phyloP scores from a whole-genome alignment of 805 yeast genomes.

The Candida gorgasii region DNA sequence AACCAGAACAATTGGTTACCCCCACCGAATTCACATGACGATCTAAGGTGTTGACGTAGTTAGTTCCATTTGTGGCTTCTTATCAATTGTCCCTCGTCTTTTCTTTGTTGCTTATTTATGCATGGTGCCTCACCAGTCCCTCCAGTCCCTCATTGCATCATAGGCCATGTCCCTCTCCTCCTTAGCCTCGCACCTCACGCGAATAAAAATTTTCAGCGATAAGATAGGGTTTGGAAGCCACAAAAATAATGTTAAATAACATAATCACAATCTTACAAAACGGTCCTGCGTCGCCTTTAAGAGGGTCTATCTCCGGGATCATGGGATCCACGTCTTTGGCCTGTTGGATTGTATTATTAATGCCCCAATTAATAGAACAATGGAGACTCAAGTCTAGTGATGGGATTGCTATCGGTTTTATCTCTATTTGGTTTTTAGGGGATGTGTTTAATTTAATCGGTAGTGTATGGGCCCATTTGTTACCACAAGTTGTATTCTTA shows the following conservation, averaged over 20 bases:
- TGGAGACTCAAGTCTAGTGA: slow-evolving; percentile 76
- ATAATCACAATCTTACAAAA: not conserved
- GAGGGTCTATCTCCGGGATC: slow-evolving; percentile 56
- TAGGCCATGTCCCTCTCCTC: too few relatives aligned
- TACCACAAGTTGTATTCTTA: slow-evolving; percentile 68
- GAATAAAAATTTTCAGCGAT: too few relatives aligned
- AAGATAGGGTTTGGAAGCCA: not conserved
- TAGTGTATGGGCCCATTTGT: slow-evolving; percentile 64
- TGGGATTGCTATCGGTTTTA: slow-evolving; percentile 70
- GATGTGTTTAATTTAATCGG: slow-evolving; percentile 70
- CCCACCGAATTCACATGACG: too few relatives aligned
- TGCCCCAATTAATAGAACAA: slow-evolving; percentile 80
- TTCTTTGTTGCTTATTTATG: too few relatives aligned
- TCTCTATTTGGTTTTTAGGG: slow-evolving; percentile 70
- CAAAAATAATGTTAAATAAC: not conserved
- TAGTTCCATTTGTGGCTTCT: too few relatives aligned
- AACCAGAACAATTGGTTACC: too few relatives aligned
- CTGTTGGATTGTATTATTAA: slow-evolving; percentile 73
- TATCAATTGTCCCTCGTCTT: too few relatives aligned
- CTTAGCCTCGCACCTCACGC: too few relatives aligned
- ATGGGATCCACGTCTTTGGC: slow-evolving; percentile 74
- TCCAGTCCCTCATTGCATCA: too few relatives aligned
- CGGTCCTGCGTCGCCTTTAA: slow-evolving; percentile 16
- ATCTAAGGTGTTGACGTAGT: too few relatives aligned
- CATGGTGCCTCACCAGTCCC: too few relatives aligned